Conservation (phyloP, 108 stramenopile genomes). For the Chaetoceros muelleri region DNA sequence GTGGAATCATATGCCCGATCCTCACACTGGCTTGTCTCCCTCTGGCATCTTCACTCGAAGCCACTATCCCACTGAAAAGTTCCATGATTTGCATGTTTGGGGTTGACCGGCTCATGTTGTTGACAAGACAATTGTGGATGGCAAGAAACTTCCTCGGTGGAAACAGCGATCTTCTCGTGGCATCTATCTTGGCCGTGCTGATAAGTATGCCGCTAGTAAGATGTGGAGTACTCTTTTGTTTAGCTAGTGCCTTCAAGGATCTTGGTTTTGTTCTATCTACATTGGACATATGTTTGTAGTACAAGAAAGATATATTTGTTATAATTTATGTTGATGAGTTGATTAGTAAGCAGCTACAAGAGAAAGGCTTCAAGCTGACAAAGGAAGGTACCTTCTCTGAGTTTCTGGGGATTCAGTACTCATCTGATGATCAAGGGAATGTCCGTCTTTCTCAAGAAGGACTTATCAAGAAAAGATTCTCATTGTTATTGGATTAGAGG, state of each 20-base stretch:
- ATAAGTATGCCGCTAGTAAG: constrained; percentile 8
- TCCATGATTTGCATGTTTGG: constrained; percentile 18
- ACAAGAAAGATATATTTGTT: constrained; percentile 12
- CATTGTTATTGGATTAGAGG: too few relatives aligned
- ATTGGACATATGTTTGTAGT: constrained; percentile 35
- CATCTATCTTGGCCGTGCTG: constrained; percentile 20
- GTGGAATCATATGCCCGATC: too few relatives aligned
- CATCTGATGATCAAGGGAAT: too few relatives aligned
- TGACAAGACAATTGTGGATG: constrained; percentile 14
- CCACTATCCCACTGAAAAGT: constrained; percentile 1
- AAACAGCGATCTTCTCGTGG: constrained; percentile 9
- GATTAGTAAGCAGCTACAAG: neutral
- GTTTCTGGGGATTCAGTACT: constrained; percentile 20
- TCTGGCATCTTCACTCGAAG: constrained; percentile 15
- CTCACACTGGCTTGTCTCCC: constrained; percentile 11
- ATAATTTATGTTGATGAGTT: constrained; percentile 12
- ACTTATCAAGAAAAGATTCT: too few relatives aligned
- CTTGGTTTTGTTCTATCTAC: constrained; percentile 12
- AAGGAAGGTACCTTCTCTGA: constrained; percentile 18
- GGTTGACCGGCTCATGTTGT: too few relatives aligned
- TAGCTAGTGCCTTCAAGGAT: constrained; percentile 2
- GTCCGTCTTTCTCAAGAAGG: too few relatives aligned
- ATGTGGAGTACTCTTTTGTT: constrained; percentile 6
- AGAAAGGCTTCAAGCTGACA: too few relatives aligned
- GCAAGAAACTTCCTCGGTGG: constrained; percentile 24